Base-by-base conservation (phyloP, 768 basidiomycete species). In the Russula sp. region DNA sequence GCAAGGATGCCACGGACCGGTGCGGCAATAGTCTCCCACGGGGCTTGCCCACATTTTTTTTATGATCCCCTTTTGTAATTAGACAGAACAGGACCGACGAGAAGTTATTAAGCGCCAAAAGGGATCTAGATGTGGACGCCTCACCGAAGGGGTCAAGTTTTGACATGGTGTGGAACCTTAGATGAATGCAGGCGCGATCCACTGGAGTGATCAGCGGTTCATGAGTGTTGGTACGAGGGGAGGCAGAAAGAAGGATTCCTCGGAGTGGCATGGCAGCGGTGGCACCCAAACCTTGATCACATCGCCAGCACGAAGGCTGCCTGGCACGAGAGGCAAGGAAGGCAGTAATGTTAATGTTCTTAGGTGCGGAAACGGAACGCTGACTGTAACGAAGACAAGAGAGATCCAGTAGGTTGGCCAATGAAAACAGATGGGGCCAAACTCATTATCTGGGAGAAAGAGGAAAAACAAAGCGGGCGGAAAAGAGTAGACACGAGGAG, bases 271-370 rank as follows among this genome's bases (percentile, higher is more conserved):
- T 59, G 34, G 47, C 48, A 18, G 63, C 40, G 39, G 58, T 60
- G 63, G 54, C 58, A 64, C 58, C 53, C 20, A 55, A 47, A 59
- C 58, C 34, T 59, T 64, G 63, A 64, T 64, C 59, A 60, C 54
- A 50, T 55, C 63, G 58, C 58, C 47, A 55, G 45, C 47, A 55
- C 11, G 57, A 45, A 59, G 40, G 18, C 63, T 55, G 57, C 18
- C 63, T 50, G 47, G 32, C 54, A 48, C 40, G 49, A 40, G 55
- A 51, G 22, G 49, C 27, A 62, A 62, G 61, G 39, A 50, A 35
- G 63, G 58, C 22, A 34, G 40, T 27, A 27, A 48, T 48, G 47
- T 27, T 40, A 50, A 60, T 59, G 53, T 59, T 49, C 32, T 39
- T 54, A 2, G 50, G 56, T 51, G 63, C 40, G 57, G 59, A 64